These are phyloP conservation scores for Suhomyces guaymorum DNA, from an alignment of 1,139 yeast genomes.

Conservation along the genomic window DNA sequence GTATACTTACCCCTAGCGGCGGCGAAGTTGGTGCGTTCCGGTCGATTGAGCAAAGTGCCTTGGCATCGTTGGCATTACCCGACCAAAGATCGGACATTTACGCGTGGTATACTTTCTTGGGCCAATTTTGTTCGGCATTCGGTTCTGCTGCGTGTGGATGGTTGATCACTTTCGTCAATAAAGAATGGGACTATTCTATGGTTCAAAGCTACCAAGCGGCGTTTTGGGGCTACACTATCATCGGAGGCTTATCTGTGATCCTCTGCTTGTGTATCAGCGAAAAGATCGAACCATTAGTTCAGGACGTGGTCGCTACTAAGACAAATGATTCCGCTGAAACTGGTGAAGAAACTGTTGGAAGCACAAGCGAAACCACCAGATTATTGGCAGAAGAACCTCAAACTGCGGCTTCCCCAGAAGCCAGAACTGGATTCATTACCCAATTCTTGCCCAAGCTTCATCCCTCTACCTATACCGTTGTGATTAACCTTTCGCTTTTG, in stretches of 20 bases:
- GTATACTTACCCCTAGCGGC: conserved; percentile 44
- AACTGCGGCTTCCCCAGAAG: too few species aligned
- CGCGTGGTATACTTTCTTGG: conserved; percentile 46
- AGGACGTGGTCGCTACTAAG: too few species aligned
- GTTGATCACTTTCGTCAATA: conserved; percentile 26
- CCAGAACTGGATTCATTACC: conserved; percentile 9
- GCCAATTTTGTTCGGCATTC: conserved; percentile 37
- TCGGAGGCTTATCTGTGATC: conserved; percentile 23
- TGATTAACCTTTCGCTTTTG: conserved; percentile 36
- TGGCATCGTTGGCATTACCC: conserved; percentile 35
- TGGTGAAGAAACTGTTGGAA: not conserved
- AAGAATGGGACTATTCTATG: conserved; percentile 19
- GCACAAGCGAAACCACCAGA: conserved; percentile 8
- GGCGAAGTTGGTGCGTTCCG: conserved; percentile 49
- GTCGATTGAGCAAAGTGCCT: conserved; percentile 41
- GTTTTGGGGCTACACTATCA: conserved; percentile 27
- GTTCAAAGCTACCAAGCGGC: conserved; percentile 32
- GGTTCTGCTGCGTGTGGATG: conserved; percentile 37
- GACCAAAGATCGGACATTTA: conserved; percentile 40
- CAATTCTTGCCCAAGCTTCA: conserved; percentile 24
- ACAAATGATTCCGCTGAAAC: conserved; percentile 3
- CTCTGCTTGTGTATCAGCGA: conserved; percentile 22
- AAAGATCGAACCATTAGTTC: conserved; percentile 23
- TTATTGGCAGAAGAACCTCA: conserved; percentile 8
- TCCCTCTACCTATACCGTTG: conserved; percentile 20